These are phyloP conservation scores for Vigna unguiculata DNA, from an alignment of 306 rosid species.

Conservation along the genomic window DNA sequence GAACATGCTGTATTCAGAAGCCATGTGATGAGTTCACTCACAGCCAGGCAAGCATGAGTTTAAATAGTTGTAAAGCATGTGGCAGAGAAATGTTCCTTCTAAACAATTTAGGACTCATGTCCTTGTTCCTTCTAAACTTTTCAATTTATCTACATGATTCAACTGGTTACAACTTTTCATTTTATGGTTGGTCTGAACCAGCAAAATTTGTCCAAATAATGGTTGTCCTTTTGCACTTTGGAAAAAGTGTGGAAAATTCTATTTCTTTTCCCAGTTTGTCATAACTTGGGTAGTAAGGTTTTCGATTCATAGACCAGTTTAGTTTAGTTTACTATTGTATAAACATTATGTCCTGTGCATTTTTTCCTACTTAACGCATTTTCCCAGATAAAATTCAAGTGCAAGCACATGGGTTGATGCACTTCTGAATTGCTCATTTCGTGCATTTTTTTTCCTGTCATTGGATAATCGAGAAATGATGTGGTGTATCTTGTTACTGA, in stretches of 20 bases:
- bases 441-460: constrained; percentile 44
- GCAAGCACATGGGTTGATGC: constrained; percentile 14
- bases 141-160: neutral
- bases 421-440: constrained; percentile 13
- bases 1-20: neutral
- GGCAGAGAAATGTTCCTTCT: constrained; percentile 5
- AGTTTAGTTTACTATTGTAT: constrained; percentile 6
- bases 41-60: neutral
- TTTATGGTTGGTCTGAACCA: neutral
- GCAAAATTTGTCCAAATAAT: neutral
- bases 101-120: neutral
- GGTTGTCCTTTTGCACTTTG: neutral
- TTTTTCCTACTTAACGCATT: neutral
- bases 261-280: neutral
- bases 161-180: neutral
- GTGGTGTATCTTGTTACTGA: constrained; percentile 5
- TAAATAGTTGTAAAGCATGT: neutral
- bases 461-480: constrained; percentile 56
- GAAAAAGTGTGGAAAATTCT: neutral
- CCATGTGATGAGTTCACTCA: constrained; percentile 8
- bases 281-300: neutral
- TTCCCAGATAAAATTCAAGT: neutral
- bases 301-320: neutral
- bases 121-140: neutral
- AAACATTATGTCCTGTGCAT: neutral